These are phyloP conservation scores for Drechslera avenae DNA, from an alignment of 2,329 filamentous ascomycete genomes.

Conservation along the genomic window DNA sequence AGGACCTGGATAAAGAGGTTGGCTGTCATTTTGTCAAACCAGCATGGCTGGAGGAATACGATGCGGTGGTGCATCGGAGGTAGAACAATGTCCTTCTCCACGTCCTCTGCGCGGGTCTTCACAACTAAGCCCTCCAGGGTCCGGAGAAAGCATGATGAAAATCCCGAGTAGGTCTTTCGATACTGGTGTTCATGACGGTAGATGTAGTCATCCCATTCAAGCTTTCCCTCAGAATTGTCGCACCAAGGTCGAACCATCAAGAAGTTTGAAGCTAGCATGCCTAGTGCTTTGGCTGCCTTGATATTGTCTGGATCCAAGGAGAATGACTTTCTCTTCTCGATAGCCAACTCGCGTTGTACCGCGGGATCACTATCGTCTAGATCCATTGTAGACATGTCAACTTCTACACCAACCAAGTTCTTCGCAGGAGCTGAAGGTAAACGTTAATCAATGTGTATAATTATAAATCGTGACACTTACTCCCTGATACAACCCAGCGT, in stretches of 20 bases:
- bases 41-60: slow-evolving; percentile 77
- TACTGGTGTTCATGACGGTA: slow-evolving; percentile 56
- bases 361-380: slow-evolving; percentile 36
- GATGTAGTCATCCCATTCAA: slow-evolving; percentile 76
- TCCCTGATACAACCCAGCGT: slow-evolving; percentile 89
- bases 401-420: slow-evolving; percentile 77
- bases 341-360: slow-evolving; percentile 34
- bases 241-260: slow-evolving; percentile 80
- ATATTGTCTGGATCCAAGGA: slow-evolving; percentile 42
- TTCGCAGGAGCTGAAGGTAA: slow-evolving; percentile 68
- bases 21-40: slow-evolving; percentile 80
- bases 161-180: slow-evolving; percentile 61
- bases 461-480: slow-evolving; percentile 12
- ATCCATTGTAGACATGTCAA: slow-evolving; percentile 55
- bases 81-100: slow-evolving; percentile 66
- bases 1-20: slow-evolving; percentile 87
- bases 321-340: slow-evolving; percentile 51
- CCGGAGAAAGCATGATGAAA: slow-evolving; percentile 64
- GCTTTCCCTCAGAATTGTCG: slow-evolving; percentile 64
- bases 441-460: not conserved
- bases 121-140: slow-evolving; percentile 82
- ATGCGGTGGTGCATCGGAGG: slow-evolving; percentile 75
- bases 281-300: slow-evolving; percentile 65
- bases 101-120: slow-evolving; percentile 75
- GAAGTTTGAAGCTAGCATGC: slow-evolving; percentile 69